Conservation (phyloP, 2,329 filamentous ascomycete genomes). For the Exophiala sp. region DNA sequence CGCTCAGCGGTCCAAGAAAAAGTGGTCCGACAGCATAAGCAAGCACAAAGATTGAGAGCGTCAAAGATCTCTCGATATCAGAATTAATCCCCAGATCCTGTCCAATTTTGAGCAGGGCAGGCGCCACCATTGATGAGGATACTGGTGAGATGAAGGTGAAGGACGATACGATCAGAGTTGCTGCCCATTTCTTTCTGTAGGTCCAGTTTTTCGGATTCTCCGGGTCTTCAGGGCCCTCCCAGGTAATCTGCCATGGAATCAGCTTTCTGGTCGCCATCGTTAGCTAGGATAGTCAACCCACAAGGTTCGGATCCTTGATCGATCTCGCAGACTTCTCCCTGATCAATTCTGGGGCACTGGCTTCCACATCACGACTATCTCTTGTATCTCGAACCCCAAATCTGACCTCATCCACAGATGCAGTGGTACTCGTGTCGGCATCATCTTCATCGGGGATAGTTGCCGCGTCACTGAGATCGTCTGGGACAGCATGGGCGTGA, state of each 20-base stretch:
- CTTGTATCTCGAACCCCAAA: conserved; percentile 12
- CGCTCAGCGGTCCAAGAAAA: conserved; percentile 52
- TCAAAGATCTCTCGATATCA: conserved; percentile 44
- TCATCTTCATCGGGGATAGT: conserved; percentile 13
- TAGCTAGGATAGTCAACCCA: conserved; percentile 4
- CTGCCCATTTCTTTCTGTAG: conserved; percentile 54
- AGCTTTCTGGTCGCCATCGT: too few species aligned
- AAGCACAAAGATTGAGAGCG: conserved; percentile 55
- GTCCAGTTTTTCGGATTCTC: conserved; percentile 55
- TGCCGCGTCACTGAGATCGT: conserved; percentile 16
- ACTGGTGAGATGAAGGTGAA: conserved; percentile 64
- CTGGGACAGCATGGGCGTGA: conserved; percentile 5
- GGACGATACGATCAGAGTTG: conserved; percentile 52
- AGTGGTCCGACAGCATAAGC: conserved; percentile 54
- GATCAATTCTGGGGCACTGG: conserved; percentile 9
- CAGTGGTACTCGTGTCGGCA: conserved; percentile 13
- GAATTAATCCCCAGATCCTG: conserved; percentile 52
- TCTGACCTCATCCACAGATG: conserved; percentile 23
- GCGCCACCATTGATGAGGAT: conserved; percentile 59
- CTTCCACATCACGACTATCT: conserved; percentile 17
- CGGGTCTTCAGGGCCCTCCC: conserved; percentile 53
- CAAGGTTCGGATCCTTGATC: conserved; percentile 31
- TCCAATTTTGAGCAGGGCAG: conserved; percentile 51
- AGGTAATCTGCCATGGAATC: conserved; percentile 34
- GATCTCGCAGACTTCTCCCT: conserved; percentile 23